Conservation (phyloP, 2,329 filamentous ascomycete genomes). For the Monosporascus sp. region DNA sequence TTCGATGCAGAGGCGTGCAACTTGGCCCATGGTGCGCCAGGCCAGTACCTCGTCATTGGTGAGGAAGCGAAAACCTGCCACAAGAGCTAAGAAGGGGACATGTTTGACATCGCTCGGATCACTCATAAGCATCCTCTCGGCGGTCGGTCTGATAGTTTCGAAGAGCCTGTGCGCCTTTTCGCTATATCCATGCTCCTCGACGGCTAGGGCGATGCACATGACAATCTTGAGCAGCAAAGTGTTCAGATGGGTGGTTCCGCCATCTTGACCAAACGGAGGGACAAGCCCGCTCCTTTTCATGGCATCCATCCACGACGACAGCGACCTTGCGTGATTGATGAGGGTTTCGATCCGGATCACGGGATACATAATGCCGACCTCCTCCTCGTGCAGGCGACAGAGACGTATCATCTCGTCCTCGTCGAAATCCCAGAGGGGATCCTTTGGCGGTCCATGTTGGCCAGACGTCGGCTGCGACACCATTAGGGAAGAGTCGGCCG, state of each 20-base stretch:
- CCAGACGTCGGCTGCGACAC: constrained; percentile 32
- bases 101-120: constrained; percentile 43
- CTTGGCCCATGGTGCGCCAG: constrained; percentile 82
- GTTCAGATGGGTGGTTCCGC: constrained; percentile 42
- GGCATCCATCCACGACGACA: constrained; percentile 68
- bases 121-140: constrained; percentile 61
- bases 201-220: constrained; percentile 69
- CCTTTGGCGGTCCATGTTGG: constrained; percentile 34
- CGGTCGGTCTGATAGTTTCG: constrained; percentile 65
- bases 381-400: constrained; percentile 78
- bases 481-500: constrained; percentile 27
- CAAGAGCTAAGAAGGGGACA: constrained; percentile 46
- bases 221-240: constrained; percentile 77
- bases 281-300: constrained; percentile 29
- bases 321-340: constrained; percentile 61
- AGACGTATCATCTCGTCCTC: constrained; percentile 76
- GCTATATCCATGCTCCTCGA: constrained; percentile 76
- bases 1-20: constrained; percentile 72
- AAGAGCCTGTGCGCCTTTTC: constrained; percentile 68
- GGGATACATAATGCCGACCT: constrained; percentile 90
- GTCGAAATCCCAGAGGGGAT: constrained; percentile 75
- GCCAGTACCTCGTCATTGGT: constrained; percentile 79
- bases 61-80: constrained; percentile 70
- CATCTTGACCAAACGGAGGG: constrained; percentile 28
- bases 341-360: constrained; percentile 70